Evolutionary conservation across 2,329 filamentous ascomycete species (phyloP), one percentile per base, ranked within the genome.

Genomic region (Botrytis pseudocinerea): DNA sequence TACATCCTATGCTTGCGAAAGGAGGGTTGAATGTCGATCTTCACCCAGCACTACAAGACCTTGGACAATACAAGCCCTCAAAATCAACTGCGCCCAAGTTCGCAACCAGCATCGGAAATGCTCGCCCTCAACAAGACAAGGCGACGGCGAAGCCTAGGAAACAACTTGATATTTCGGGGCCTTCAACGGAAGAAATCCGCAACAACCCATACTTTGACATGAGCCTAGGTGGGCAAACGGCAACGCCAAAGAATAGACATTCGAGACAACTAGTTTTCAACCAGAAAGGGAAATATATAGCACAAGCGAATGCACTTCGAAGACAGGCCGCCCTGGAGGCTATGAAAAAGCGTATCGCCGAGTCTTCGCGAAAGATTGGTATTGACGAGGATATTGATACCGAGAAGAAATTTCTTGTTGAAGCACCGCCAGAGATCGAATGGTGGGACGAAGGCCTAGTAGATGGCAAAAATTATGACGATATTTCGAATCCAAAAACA

Each of bases 361-460:
- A 92, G 77, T 91, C 94, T 78, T 92, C 94, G 18, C 89, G 95
- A 74, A 95, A 94, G 81, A 94, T 92, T n/a, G 95, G 94, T 64
- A 93, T 98, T 75, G 95, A 98, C 79, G 95, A 98, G 81, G 95
- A 95, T 77, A 83, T 93, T 44, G 92, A 97, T 75, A 90, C 92
- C 66, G 95, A 99, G 82, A 97, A 95, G 82, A 93, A 94, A 46
- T 98, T 95, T 81, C 83, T 96, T 6, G 89, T 98, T 9, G 91
- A 95, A 75, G 87, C 88, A 46, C 96, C 96, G 16, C 96, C 96
- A 6, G 92, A 92, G 12, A 88, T 98, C 60, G 96, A 99, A 82
- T 99, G 96, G 96, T 98, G 95, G 93, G 96, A 99, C 78, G 95
- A 98, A 83, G 93, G 91, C 3, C 84, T 98, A 28, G 87, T 97